Conservation (phyloP, 2,329 filamentous ascomycete species). For the Curvularia sp. region DNA sequence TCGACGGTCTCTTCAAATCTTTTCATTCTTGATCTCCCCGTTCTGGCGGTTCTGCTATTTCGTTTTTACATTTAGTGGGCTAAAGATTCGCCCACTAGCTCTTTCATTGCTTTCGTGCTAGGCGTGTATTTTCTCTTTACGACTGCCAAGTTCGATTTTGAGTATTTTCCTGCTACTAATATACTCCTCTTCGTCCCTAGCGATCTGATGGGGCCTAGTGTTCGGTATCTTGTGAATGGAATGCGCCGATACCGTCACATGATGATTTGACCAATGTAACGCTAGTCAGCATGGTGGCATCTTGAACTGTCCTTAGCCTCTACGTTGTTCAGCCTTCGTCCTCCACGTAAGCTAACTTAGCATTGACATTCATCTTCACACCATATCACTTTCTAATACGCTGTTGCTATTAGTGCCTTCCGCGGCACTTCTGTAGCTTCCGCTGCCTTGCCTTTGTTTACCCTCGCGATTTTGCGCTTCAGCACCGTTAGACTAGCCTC, state of each 20-base stretch:
- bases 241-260: slow-evolving; percentile 1
- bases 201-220: neutral
- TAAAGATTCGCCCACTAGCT: neutral
- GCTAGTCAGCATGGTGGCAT: slow-evolving; percentile 1
- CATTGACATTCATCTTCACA: neutral
- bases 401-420: too few relatives aligned
- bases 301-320: neutral
- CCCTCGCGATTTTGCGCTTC: too few relatives aligned
- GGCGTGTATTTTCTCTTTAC: slow-evolving; percentile 3
- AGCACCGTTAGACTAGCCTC: too few relatives aligned
- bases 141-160: neutral
- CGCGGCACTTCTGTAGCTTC: too few relatives aligned
- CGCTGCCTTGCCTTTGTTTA: too few relatives aligned
- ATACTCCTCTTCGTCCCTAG: neutral
- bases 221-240: neutral
- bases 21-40: neutral
- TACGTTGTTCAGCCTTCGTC: neutral
- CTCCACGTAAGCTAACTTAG: neutral
- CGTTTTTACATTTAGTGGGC: neutral
- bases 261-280: slow-evolving; percentile 1
- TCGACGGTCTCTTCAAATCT: neutral
- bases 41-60: slow-evolving; percentile 1
- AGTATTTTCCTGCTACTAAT: neutral
- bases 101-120: neutral
- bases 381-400: neutral